A percentile compares a stretch with the other conserved stretches of the same genome.
Evolutionary conservation across 768 basidiomycete species (phyloP).

Genomic region (Russula ochroleuca): DNA sequence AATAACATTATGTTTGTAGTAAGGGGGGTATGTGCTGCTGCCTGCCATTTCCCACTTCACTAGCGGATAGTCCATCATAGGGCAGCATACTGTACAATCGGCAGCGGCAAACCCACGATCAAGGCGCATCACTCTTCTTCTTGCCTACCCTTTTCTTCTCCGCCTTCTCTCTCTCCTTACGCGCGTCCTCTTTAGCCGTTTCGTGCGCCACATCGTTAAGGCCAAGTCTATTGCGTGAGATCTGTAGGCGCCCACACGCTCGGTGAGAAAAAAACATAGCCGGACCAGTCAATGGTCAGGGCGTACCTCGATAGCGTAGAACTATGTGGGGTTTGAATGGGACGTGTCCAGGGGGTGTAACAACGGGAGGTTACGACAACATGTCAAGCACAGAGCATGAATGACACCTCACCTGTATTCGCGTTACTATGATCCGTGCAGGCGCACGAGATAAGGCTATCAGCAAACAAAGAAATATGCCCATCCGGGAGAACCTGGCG

Average conservation of each 20-base stretch:
- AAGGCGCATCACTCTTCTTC: slow-evolving; percentile 31
- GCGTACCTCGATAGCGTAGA: slow-evolving; percentile 85
- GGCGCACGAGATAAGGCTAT: slow-evolving; percentile 6
- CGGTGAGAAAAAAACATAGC: neutral
- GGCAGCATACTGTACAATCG: neutral
- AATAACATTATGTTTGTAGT: slow-evolving; percentile 1
- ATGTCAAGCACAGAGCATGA: neutral
- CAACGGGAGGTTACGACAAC: neutral
- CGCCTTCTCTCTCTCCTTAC: slow-evolving; percentile 49
- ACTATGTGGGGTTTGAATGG: slow-evolving; percentile 45
- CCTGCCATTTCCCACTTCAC: neutral
- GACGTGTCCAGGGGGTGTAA: neutral
- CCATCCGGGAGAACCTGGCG: slow-evolving; percentile 26
- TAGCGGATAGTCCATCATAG: neutral
- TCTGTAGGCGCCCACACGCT: slow-evolving; percentile 43
- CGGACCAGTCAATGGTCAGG: slow-evolving; percentile 8
- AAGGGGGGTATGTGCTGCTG: neutral
- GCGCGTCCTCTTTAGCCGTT: slow-evolving; percentile 64
- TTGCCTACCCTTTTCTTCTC: slow-evolving; percentile 48
- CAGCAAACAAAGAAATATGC: neutral
- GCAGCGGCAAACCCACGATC: neutral
- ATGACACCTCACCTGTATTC: slow-evolving; percentile 54
- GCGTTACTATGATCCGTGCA: slow-evolving; percentile 47
- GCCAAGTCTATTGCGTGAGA: slow-evolving; percentile 85
- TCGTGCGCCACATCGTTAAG: slow-evolving; percentile 87